Evolutionary conservation across 345 rosid genomes (phyloP).

Genomic region (Pugionium dolabratum): DNA sequence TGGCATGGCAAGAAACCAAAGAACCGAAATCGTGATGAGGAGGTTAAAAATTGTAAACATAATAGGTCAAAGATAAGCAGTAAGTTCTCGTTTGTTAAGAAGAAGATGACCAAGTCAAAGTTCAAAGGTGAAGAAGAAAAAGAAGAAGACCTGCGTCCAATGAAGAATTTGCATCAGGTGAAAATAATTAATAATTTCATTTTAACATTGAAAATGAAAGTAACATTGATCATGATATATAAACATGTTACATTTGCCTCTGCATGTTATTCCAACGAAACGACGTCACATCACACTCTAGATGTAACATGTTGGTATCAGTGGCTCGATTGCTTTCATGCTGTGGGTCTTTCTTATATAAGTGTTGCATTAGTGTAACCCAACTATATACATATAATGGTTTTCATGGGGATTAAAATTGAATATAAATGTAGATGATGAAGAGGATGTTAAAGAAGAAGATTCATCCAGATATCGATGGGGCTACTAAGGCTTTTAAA

Average conservation of each 20-base stretch:
- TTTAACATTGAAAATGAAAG: too few species aligned
- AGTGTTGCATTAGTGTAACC: too few species aligned
- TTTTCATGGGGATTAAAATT: not conserved
- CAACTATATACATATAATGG: too few species aligned
- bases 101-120: slow-evolving; percentile 63
- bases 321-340: not conserved
- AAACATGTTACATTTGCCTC: slow-evolving; percentile 29
- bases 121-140: slow-evolving; percentile 39
- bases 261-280: not conserved
- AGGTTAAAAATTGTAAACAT: slow-evolving; percentile 5
- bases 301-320: not conserved
- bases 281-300: slow-evolving; percentile 17
- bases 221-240: slow-evolving; percentile 2
- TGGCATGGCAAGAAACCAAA: slow-evolving; percentile 32
- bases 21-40: slow-evolving; percentile 37
- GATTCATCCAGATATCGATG: slow-evolving; percentile 77
- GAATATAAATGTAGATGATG: slow-evolving; percentile 53
- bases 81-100: slow-evolving; percentile 62
- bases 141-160: slow-evolving; percentile 54
- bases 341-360: too few species aligned
- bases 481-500: slow-evolving; percentile 37
- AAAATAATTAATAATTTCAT: too few species aligned
- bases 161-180: slow-evolving; percentile 61
- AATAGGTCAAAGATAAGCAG: slow-evolving; percentile 38
- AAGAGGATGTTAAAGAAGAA: slow-evolving; percentile 84